These are phyloP conservation scores for Echinosophora koreensis DNA, from an alignment of 306 rosid genomes.

Conservation along the genomic window DNA sequence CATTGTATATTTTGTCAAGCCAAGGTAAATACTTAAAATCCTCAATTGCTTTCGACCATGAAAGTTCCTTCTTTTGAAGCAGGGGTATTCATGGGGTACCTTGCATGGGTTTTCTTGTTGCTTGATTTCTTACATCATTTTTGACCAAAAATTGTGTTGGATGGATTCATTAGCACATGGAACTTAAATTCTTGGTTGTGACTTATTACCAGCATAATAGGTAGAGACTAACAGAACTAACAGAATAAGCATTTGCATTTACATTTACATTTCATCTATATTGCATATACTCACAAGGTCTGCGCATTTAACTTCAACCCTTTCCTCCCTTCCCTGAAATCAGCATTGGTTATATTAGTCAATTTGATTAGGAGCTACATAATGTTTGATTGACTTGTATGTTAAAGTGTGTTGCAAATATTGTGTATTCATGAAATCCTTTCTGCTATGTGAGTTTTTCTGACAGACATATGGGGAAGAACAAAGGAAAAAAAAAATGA, in stretches of 20 bases:
- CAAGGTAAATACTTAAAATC: conserved; percentile 67
- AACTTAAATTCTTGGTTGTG: conserved; percentile 18
- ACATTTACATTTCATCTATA: too few species aligned
- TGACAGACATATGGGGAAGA: not conserved
- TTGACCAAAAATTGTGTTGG: conserved; percentile 3
- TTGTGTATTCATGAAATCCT: conserved; percentile 10
- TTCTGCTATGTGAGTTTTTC: not conserved
- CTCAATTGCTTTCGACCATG: not conserved
- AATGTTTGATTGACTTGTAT: not conserved
- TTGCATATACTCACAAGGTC: too few species aligned
- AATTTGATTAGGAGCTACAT: not conserved
- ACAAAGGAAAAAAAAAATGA: not conserved
- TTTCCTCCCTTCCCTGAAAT: not conserved
- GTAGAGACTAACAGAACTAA: not conserved
- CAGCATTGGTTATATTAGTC: not conserved
- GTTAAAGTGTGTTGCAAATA: not conserved
- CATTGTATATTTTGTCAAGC: conserved; percentile 83
- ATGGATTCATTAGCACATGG: conserved; percentile 8
- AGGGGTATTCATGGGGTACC: not conserved
- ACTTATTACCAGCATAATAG: not conserved
- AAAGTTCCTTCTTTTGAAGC: conserved; percentile 1
- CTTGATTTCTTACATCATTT: not conserved
- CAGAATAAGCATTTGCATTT: too few species aligned
- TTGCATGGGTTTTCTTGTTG: not conserved
- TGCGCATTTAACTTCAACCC: conserved; percentile 7